These are phyloP conservation scores for Schizophyllum commune DNA, from an alignment of 1,284 basidiomycete genomes.

Conservation along the genomic window DNA sequence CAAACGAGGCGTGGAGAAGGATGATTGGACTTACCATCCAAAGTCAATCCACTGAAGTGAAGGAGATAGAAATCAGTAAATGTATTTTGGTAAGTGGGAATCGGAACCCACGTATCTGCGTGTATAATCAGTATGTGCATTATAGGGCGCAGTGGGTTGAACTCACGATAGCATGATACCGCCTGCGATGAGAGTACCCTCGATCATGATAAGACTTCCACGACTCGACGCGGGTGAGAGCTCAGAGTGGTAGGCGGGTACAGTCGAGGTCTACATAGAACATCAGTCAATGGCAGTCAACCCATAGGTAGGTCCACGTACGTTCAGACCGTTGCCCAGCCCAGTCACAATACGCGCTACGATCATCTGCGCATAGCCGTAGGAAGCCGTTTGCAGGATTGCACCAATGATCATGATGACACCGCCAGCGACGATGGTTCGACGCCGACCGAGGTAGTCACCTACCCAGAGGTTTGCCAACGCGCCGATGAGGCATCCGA, in stretches of 20 bases:
- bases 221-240: slow-evolving; percentile 52
- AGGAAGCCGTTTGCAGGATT: slow-evolving; percentile 48
- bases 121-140: slow-evolving; percentile 1
- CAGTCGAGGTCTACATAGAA: slow-evolving; percentile 45
- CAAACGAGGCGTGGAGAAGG: not conserved
- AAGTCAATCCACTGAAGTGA: slow-evolving; percentile 50
- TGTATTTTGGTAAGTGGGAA: not conserved
- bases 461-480: slow-evolving; percentile 48
- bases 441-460: slow-evolving; percentile 43
- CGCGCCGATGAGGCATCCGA: slow-evolving; percentile 45
- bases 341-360: slow-evolving; percentile 58
- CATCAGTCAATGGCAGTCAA: not conserved
- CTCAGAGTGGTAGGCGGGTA: slow-evolving; percentile 60
- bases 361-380: slow-evolving; percentile 47
- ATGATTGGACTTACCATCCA: slow-evolving; percentile 33
- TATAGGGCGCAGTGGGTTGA: not conserved
- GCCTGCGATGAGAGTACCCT: slow-evolving; percentile 61
- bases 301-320: slow-evolving; percentile 17
- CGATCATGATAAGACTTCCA: slow-evolving; percentile 62
- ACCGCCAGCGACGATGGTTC: slow-evolving; percentile 44
- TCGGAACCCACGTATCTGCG: slow-evolving; percentile 24
- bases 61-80: not conserved
- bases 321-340: slow-evolving; percentile 63
- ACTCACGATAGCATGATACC: slow-evolving; percentile 65
- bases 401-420: slow-evolving; percentile 59